These are phyloP conservation scores for Dentipellis fragilis DNA, from an alignment of 768 basidiomycete genomes.

Conservation along the genomic window DNA sequence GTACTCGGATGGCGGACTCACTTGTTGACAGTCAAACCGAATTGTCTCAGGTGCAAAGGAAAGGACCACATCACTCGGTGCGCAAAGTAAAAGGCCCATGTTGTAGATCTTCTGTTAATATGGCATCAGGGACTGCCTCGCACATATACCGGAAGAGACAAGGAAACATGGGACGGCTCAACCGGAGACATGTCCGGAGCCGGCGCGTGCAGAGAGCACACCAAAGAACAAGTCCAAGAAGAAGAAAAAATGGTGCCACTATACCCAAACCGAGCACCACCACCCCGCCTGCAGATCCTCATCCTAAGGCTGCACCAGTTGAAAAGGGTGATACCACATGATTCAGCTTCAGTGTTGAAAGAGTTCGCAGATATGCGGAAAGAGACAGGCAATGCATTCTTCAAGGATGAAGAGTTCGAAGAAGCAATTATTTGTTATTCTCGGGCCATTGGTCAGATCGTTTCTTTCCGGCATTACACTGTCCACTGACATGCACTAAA, in stretches of 20 bases:
- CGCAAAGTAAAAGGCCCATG: background rate
- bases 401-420: background rate
- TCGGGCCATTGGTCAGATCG: background rate
- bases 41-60: background rate
- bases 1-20: background rate
- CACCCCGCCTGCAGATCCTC: background rate
- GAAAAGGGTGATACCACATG: too few relatives aligned
- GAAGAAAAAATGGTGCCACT: background rate
- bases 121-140: too few relatives aligned
- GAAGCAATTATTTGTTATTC: background rate
- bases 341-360: too few relatives aligned
- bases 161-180: background rate
- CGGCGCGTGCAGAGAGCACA: background rate
- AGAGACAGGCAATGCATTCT: background rate
- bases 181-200: background rate
- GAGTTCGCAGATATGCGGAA: background rate
- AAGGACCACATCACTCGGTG: background rate
- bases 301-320: too few relatives aligned
- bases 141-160: background rate
- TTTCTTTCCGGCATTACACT: too few relatives aligned
- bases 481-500: background rate
- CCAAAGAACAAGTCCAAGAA: background rate
- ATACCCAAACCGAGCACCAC: background rate
- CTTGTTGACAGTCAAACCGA: background rate
- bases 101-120: too few relatives aligned